phyloP scores from a whole-genome alignment of 2,329 filamentous ascomycete genomes.

The Colletotrichum sp. region DNA sequence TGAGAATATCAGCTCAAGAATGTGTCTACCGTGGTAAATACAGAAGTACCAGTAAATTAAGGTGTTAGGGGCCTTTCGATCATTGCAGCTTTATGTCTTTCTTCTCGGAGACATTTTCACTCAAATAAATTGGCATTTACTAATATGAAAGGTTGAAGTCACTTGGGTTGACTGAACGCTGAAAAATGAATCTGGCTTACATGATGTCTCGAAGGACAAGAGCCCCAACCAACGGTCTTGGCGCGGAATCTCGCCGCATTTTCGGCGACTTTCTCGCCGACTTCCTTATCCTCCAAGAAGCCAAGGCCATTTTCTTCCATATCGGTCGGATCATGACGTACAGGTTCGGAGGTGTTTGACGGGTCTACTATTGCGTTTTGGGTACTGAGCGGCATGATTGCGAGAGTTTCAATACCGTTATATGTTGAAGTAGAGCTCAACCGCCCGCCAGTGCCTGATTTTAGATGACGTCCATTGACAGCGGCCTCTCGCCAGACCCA shows the following conservation, averaged over 20 bases:
- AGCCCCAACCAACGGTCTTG: neutral
- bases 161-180: neutral
- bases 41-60: rapidly evolving
- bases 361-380: neutral
- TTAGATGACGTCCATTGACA: neutral
- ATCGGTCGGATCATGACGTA: neutral
- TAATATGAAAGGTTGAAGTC: neutral
- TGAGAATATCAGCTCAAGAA: neutral
- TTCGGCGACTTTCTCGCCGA: neutral
- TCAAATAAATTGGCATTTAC: neutral
- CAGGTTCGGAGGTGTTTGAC: neutral
- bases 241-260: neutral
- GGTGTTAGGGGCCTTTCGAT: neutral
- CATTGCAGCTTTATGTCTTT: neutral
- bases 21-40: neutral
- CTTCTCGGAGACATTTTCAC: neutral
- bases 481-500: neutral
- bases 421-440: neutral
- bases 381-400: neutral
- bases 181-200: neutral
- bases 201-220: neutral
- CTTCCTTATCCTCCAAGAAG: neutral
- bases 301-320: neutral
- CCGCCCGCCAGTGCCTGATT: neutral
- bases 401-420: rapidly evolving